These are phyloP conservation scores for Collybia mongolica DNA, from an alignment of 768 basidiomycete species.

Conservation along the genomic window DNA sequence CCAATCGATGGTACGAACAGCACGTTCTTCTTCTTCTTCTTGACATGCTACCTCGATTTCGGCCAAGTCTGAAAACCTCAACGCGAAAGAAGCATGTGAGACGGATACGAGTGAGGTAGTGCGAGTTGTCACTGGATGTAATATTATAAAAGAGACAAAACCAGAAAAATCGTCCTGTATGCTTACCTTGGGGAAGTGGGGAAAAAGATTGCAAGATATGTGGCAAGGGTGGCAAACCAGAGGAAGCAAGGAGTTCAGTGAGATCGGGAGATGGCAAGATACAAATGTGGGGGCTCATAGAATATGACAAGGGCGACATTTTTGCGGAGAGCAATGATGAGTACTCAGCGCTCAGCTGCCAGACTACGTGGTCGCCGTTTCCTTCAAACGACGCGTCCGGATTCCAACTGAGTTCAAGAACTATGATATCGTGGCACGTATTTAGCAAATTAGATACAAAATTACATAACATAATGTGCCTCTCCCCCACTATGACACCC, in stretches of 20 bases:
- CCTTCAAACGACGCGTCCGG: no score
- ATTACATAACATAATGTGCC: no score
- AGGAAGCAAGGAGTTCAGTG: slow-evolving; percentile 50
- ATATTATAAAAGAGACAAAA: slow-evolving; percentile 3
- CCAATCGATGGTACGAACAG: slow-evolving; percentile 84
- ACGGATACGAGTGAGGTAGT: slow-evolving; percentile 72
- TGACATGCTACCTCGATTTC: slow-evolving; percentile 73
- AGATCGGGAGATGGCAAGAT: slow-evolving; percentile 73
- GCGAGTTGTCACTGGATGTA: slow-evolving; percentile 65
- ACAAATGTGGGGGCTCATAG: slow-evolving; percentile 81
- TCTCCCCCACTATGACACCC: no score
- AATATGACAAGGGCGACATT: slow-evolving; percentile 64
- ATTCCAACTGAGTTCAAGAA: no score
- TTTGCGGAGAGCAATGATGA: background rate
- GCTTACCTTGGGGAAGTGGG: slow-evolving; percentile 74
- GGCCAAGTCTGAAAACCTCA: slow-evolving; percentile 75
- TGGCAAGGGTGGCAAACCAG: slow-evolving; percentile 66
- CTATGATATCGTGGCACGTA: no score
- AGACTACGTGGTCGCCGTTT: background rate
- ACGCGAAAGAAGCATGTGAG: slow-evolving; percentile 66
- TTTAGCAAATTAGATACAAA: no score
- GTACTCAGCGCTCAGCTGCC: background rate
- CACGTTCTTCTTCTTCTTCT: slow-evolving; percentile 79
- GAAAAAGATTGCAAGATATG: slow-evolving; percentile 83
- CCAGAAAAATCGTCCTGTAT: slow-evolving; percentile 4